Evolutionary conservation across 2,329 filamentous ascomycete genomes (phyloP).

Genomic region (Hortaea werneckii): DNA sequence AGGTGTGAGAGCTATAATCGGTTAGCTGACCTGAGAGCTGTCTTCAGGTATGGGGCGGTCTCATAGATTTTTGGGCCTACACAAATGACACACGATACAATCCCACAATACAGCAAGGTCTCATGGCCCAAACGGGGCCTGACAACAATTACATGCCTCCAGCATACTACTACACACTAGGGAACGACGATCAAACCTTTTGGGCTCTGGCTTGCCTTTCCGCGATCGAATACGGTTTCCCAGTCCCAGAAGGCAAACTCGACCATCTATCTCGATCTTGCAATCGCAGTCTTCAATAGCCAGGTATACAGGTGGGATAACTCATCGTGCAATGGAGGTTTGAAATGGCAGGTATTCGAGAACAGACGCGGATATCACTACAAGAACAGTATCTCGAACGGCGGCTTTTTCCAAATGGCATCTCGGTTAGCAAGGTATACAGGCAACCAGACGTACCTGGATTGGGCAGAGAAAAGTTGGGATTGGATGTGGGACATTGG

Average conservation of each 20-base stretch:
- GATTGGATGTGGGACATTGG: slow-evolving; percentile 42
- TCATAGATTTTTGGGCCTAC: slow-evolving; percentile 37
- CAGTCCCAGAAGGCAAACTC: slow-evolving; percentile 46
- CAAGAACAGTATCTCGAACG: slow-evolving; percentile 50
- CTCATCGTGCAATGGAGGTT: slow-evolving; percentile 56
- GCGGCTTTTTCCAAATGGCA: slow-evolving; percentile 47
- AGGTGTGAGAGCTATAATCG: too few species aligned
- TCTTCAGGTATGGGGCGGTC: slow-evolving; percentile 18
- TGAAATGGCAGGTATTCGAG: slow-evolving; percentile 78
- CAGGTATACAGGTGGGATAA: slow-evolving; percentile 63
- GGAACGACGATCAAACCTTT: slow-evolving; percentile 58
- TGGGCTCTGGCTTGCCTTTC: slow-evolving; percentile 77
- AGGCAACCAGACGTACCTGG: slow-evolving; percentile 64
- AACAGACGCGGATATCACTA: slow-evolving; percentile 59
- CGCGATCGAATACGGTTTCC: slow-evolving; percentile 67
- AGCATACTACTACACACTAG: slow-evolving; percentile 24
- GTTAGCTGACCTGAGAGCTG: neutral
- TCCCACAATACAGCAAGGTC: slow-evolving; percentile 31
- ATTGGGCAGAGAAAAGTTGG: slow-evolving; percentile 64
- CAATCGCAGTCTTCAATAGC: slow-evolving; percentile 70
- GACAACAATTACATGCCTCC: slow-evolving; percentile 34
- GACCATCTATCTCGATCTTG: slow-evolving; percentile 63
- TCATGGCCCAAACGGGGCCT: slow-evolving; percentile 32
- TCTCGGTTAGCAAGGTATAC: slow-evolving; percentile 69
- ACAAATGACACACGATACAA: slow-evolving; percentile 36